Base-by-base conservation (phyloP, 768 basidiomycete species). In the Auricularia sp. region DNA sequence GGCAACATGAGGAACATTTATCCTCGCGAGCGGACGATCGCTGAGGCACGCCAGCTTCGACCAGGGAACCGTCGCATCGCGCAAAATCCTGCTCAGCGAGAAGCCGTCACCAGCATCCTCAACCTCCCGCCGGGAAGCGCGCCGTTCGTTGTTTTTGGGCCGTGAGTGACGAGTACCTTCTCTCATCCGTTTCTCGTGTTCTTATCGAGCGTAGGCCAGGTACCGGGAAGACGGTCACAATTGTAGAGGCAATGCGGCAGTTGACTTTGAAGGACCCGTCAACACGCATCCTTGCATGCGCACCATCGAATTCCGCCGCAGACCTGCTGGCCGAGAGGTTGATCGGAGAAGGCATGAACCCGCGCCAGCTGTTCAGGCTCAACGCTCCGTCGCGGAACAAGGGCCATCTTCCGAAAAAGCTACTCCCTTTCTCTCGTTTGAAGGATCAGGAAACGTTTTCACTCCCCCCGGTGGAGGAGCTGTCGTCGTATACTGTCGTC, bases 271-370 rank as follows among this genome's bases (percentile, higher is more conserved):
- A 64, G 8, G 68, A 84, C 66, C 77, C 78, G 0, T 53, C 75
- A 4, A 76, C 78, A 1, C 77, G 75, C 42, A 80, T 88, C 63
- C 77, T 88, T 1, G 86, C 82, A 0, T 87, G 86, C 66, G 85
- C 87, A 0, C 87, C 87, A 0, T 86, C 81, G 73, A 88, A 88
- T 72, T 84, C 83, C 1, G 86, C 86, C 0, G 86, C 85, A 2
- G 86, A 88, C 66, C 71, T 83, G n/a, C 76, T 87, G 21, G 79
- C 83, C 1, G 68, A 74, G 33, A 76, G 80, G 12, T 75, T 87
- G 2, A 63, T 64, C 76, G 68, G 42, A 65, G 61, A 62, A 0
- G 67, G 56, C 23, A 62, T 74, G 2, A 64, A 39, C 33, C 66
- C 68, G 0, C 69, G 70, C 0, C 68, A 79, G 53, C 69, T 87